Conservation (phyloP, 2,329 filamentous ascomycete genomes). For the Alternaria triticimaculans region DNA sequence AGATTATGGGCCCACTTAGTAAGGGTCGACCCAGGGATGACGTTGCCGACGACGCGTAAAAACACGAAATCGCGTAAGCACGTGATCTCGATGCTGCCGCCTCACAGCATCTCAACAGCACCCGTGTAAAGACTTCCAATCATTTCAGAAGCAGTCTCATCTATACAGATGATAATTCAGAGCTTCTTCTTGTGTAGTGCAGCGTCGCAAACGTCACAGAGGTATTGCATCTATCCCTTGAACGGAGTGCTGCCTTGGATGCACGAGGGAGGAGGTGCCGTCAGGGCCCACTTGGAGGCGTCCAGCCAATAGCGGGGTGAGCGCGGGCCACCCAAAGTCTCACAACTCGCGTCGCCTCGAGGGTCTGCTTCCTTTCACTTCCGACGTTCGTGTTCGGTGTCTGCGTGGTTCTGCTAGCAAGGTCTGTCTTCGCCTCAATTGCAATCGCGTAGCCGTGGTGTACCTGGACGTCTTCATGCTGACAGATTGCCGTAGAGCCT, state of each 20-base stretch:
- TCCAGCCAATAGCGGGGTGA: constrained; percentile 13
- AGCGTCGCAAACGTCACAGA: background rate
- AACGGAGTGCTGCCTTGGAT: background rate
- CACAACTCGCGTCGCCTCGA: constrained; percentile 24
- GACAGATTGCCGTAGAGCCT: constrained; percentile 21
- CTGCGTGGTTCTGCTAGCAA: constrained; percentile 15
- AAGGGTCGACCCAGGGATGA: background rate
- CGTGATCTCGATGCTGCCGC: background rate
- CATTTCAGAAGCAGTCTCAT: background rate
- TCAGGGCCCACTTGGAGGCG: background rate
- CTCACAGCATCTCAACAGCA: background rate
- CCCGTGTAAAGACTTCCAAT: background rate
- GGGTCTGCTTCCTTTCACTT: constrained; percentile 19
- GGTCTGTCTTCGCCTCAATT: constrained; percentile 14
- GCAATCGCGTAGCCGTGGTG: constrained; percentile 12
- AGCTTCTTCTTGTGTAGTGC: background rate
- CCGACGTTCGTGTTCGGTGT: constrained; percentile 16
- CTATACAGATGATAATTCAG: background rate
- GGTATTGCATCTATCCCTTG: background rate
- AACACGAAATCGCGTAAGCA: background rate
- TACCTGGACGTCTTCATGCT: constrained; percentile 13
- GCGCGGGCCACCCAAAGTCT: constrained; percentile 26
- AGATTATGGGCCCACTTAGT: background rate
- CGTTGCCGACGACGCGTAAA: background rate
- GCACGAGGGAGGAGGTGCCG: background rate